phyloP scores from a whole-genome alignment of 306 rosid genomes.

The Acacia confusa region DNA sequence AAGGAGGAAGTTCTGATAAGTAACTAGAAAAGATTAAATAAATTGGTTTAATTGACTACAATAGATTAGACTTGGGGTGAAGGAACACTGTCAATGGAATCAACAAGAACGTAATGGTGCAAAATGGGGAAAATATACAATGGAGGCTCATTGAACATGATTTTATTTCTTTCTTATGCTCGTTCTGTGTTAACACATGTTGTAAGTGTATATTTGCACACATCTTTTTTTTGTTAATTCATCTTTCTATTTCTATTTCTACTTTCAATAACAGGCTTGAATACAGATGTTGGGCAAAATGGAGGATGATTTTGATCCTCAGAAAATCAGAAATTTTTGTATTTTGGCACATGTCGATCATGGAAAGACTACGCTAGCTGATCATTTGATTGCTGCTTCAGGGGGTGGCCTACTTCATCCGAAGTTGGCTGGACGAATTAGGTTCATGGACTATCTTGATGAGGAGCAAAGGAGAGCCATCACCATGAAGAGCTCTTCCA shows the following conservation, averaged over 20 bases:
- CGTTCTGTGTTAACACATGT: not conserved
- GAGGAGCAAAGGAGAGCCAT: slow-evolving; percentile 91
- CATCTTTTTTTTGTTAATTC: not conserved
- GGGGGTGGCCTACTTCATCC: slow-evolving; percentile 75
- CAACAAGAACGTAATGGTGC: not conserved
- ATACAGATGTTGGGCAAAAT: slow-evolving; percentile 14
- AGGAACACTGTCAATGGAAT: not conserved
- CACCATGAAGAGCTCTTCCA: slow-evolving; percentile 91
- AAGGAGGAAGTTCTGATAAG: not conserved
- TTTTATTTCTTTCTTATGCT: not conserved
- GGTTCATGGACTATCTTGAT: slow-evolving; percentile 87
- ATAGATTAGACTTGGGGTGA: not conserved
- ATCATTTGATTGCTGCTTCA: slow-evolving; percentile 76
- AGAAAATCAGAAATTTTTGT: slow-evolving; percentile 72
- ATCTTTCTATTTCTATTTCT: not conserved
- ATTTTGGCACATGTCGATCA: slow-evolving; percentile 91
- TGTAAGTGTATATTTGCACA: not conserved
- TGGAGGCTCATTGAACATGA: not conserved
- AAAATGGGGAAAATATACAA: not conserved
- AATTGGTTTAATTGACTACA: not conserved
- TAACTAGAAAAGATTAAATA: not conserved
- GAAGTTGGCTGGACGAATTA: slow-evolving; percentile 73
- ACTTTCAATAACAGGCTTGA: not conserved
- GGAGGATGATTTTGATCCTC: slow-evolving; percentile 41
- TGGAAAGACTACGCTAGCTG: slow-evolving; percentile 91